Conservation (phyloP, 2,329 filamentous ascomycete species). For the Trichophyton simii region DNA sequence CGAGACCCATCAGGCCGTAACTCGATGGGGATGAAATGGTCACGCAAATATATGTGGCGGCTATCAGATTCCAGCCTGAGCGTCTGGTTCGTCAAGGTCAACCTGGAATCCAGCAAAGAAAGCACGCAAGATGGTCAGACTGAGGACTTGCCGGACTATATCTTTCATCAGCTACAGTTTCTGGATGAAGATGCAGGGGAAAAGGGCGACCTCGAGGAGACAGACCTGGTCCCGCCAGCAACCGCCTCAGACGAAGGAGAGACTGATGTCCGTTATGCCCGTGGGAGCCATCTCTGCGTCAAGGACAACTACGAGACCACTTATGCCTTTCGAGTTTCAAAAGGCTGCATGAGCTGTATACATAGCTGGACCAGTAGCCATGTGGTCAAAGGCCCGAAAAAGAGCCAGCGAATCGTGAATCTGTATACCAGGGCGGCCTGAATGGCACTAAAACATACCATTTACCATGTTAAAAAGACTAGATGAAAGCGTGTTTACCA, state of each 20-base stretch:
- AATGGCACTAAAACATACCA: background rate
- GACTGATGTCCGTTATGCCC: constrained; percentile 25
- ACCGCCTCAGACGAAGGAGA: constrained; percentile 3
- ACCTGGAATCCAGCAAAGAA: background rate
- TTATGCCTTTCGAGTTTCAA: constrained; percentile 30
- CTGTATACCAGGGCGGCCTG: constrained; percentile 16
- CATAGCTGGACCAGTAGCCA: constrained; percentile 33
- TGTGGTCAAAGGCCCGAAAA: constrained; percentile 35
- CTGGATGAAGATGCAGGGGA: constrained; percentile 6
- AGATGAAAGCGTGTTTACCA: background rate
- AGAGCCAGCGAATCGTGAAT: constrained; percentile 35
- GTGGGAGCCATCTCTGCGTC: constrained; percentile 34
- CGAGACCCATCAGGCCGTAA: constrained; percentile 17
- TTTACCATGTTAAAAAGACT: background rate
- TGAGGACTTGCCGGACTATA: constrained; percentile 27
- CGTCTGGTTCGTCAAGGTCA: constrained; percentile 35
- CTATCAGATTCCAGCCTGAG: constrained; percentile 22
- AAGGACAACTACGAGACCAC: constrained; percentile 36
- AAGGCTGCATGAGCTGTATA: constrained; percentile 21
- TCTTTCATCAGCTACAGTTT: constrained; percentile 34
- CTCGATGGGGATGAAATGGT: constrained; percentile 22
- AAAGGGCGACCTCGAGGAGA: background rate
- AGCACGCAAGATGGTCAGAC: constrained; percentile 1
- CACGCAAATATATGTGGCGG: constrained; percentile 36
- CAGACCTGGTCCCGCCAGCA: constrained; percentile 3